Percentiles rank a stretch among this genome's conserved stretches.
Evolutionary conservation across 1,284 basidiomycete species (phyloP).

Genomic region (Apiotrichum akiyoshidainum): DNA sequence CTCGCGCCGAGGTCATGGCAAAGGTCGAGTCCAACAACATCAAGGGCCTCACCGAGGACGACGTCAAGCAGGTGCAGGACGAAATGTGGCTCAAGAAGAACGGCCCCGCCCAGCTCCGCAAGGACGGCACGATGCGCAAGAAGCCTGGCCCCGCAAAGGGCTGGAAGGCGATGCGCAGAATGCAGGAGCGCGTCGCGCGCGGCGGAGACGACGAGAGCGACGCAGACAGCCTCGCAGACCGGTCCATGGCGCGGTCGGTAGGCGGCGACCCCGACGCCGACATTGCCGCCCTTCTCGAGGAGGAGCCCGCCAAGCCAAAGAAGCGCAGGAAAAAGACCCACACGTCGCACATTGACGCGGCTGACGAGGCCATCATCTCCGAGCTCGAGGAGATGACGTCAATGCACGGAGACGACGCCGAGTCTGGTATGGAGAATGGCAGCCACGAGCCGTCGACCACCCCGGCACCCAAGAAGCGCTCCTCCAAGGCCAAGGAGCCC

Average conservation of each 20-base stretch:
- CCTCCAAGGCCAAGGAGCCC: slow-evolving; percentile 34
- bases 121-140: slow-evolving; percentile 48
- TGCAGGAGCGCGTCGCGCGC: slow-evolving; percentile 17
- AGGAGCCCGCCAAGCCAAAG: slow-evolving; percentile 14
- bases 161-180: slow-evolving; percentile 35
- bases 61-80: slow-evolving; percentile 47
- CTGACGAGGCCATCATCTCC: slow-evolving; percentile 13
- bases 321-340: slow-evolving; percentile 20
- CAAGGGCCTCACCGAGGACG: slow-evolving; percentile 37
- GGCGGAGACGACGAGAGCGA: slow-evolving; percentile 24
- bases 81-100: slow-evolving; percentile 46
- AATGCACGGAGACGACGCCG: slow-evolving; percentile 9
- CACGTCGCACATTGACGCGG: slow-evolving; percentile 9
- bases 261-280: slow-evolving; percentile 43
- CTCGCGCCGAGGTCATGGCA: slow-evolving; percentile 36
- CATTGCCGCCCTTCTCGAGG: slow-evolving; percentile 36
- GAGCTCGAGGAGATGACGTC: slow-evolving; percentile 18
- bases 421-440: slow-evolving; percentile 21
- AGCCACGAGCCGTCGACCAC: slow-evolving; percentile 11
- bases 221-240: slow-evolving; percentile 18
- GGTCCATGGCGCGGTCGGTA: slow-evolving; percentile 10
- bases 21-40: slow-evolving; percentile 35
- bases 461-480: slow-evolving; percentile 21
- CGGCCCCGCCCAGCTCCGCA: slow-evolving; percentile 32
- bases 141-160: slow-evolving; percentile 51